Conservation (phyloP, 2,329 filamentous ascomycete species). For the Monosporascus sp. region DNA sequence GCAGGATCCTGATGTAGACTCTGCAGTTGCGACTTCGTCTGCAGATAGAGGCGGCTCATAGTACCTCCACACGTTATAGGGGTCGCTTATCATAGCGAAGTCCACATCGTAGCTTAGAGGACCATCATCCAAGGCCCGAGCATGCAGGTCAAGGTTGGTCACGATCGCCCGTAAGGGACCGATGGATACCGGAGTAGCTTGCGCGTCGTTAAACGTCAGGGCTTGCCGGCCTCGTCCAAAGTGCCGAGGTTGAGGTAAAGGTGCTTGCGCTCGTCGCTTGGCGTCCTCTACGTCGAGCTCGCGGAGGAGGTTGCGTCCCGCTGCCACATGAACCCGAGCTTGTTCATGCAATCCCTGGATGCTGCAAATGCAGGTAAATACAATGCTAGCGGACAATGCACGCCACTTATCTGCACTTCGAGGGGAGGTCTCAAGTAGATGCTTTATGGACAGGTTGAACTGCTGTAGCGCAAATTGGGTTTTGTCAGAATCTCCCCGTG, state of each 20-base stretch:
- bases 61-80: conserved; percentile 6
- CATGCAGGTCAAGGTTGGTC: conserved; percentile 1
- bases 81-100: neutral
- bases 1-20: neutral
- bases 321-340: conserved; percentile 7
- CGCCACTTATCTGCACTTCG: conserved; percentile 5
- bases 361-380: conserved; percentile 15
- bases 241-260: neutral
- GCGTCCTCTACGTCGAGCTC: conserved; percentile 3
- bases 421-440: conserved; percentile 2
- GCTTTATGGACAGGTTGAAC: conserved; percentile 11
- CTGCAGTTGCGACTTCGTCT: neutral
- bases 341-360: conserved; percentile 12
- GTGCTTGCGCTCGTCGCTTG: neutral
- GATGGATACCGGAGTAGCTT: conserved; percentile 1
- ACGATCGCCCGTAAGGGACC: neutral
- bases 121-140: conserved; percentile 1
- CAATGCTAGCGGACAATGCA: conserved; percentile 12
- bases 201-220: neutral
- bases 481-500: neutral
- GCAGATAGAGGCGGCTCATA: conserved; percentile 1
- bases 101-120: neutral
- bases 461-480: conserved; percentile 8
- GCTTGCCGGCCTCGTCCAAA: neutral
- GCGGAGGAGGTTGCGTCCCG: conserved; percentile 2